phyloP scores from a whole-genome alignment of 139 green algal genomes.

The Chlorella sp. region DNA sequence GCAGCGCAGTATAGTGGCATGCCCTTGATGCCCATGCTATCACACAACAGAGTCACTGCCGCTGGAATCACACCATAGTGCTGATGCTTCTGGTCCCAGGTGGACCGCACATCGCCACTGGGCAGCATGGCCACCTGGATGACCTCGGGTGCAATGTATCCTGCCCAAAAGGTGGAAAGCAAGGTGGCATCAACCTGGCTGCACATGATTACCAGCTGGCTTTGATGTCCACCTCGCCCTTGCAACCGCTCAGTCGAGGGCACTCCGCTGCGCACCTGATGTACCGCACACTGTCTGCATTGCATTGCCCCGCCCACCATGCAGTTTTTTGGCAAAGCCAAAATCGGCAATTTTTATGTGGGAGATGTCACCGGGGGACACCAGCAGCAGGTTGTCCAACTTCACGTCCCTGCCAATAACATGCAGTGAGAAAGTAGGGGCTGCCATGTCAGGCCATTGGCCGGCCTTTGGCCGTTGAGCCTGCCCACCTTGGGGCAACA shows the following conservation, averaged over 20 bases:
- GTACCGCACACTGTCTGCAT: slow-evolving; percentile 92
- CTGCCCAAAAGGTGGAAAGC: not conserved
- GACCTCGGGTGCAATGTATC: slow-evolving; percentile 95
- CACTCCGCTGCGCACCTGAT: slow-evolving; percentile 48
- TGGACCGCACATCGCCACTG: not conserved
- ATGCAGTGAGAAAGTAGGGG: not conserved
- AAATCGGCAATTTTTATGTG: slow-evolving; percentile 85
- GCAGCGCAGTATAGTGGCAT: too few relatives aligned
- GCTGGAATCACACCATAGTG: too few relatives aligned
- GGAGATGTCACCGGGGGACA: slow-evolving; percentile 71
- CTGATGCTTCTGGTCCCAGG: slow-evolving; percentile 54
- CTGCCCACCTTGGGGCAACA: too few relatives aligned
- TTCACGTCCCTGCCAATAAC: slow-evolving; percentile 85
- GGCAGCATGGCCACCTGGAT: slow-evolving; percentile 55
- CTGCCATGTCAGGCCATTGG: too few relatives aligned
- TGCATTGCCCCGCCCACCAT: slow-evolving; percentile 47
- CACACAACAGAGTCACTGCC: too few relatives aligned
- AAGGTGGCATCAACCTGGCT: too few relatives aligned
- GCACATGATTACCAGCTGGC: too few relatives aligned
- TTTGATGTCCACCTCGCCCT: too few relatives aligned
- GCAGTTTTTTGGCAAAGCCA: slow-evolving; percentile 81
- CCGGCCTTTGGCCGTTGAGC: too few relatives aligned
- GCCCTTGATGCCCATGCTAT: too few relatives aligned
- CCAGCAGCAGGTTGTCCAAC: slow-evolving; percentile 95
- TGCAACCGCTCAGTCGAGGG: too few relatives aligned